Conservation (phyloP, 257 asterid genomes). For the Lavandula angustifolia region DNA sequence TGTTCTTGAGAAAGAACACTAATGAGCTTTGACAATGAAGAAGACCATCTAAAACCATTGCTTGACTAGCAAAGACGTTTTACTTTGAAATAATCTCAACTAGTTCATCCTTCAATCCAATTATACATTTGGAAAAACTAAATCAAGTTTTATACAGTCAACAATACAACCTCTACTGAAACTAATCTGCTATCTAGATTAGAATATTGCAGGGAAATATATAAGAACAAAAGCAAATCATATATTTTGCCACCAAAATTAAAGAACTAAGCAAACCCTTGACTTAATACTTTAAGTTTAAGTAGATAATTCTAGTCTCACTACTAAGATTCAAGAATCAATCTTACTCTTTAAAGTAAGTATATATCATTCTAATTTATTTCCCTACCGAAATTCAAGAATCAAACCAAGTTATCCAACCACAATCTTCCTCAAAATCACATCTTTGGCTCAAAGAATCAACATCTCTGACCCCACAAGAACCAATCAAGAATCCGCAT, state of each 20-base stretch:
- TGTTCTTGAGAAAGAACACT: not conserved
- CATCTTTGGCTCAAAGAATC: not conserved
- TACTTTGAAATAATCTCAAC: not conserved
- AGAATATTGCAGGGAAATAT: no score
- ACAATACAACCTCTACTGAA: not conserved
- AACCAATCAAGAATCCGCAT: not conserved
- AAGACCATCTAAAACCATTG: no score
- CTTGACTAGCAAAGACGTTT: not conserved
- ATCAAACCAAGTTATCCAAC: not conserved
- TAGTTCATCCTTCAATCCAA: not conserved
- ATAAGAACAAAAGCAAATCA: not conserved
- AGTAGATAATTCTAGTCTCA: not conserved
- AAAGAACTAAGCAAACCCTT: not conserved
- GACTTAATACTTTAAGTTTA: not conserved
- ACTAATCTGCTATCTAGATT: no score
- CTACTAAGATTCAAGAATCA: not conserved
- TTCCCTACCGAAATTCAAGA: conserved; percentile 6
- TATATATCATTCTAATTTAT: not conserved
- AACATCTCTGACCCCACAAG: not conserved
- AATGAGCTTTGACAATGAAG: not conserved
- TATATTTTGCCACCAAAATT: not conserved
- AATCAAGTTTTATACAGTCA: not conserved
- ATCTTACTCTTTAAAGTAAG: not conserved
- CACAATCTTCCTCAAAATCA: not conserved
- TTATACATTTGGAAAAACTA: not conserved